These are phyloP conservation scores for Fusarium luffae DNA, from an alignment of 2,329 filamentous ascomycete species.

Conservation along the genomic window DNA sequence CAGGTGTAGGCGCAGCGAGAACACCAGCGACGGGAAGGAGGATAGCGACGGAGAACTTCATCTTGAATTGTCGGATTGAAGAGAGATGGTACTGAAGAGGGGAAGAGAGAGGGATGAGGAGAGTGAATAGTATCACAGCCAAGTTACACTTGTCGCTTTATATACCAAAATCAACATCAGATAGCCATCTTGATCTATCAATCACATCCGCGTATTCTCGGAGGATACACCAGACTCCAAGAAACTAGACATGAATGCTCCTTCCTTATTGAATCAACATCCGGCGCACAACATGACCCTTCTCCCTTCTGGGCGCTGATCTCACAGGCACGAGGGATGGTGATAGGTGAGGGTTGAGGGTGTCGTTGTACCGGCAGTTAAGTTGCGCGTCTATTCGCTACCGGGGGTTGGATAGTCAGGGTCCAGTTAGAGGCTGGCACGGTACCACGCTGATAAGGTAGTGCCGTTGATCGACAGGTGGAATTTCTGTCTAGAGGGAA, in stretches of 20 bases:
- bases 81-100: no score
- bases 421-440: conserved; percentile 31
- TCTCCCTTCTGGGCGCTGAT: conserved; percentile 31
- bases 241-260: conserved; percentile 9
- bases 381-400: conserved; percentile 8
- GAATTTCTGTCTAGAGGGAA: background rate
- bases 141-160: conserved; percentile 22
- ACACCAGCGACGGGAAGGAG: conserved; percentile 44
- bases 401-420: conserved; percentile 9
- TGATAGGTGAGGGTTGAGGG: conserved; percentile 27
- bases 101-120: background rate
- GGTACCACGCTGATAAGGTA: conserved; percentile 33
- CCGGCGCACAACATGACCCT: conserved; percentile 15
- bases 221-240: background rate
- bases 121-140: background rate
- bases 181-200: conserved; percentile 4
- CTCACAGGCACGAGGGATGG: conserved; percentile 32
- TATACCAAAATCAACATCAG: conserved; percentile 19
- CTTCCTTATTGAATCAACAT: conserved; percentile 32
- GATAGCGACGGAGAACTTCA: conserved; percentile 48
- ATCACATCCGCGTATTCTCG: conserved; percentile 4
- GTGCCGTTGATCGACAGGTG: conserved; percentile 22
- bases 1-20: conserved; percentile 47
- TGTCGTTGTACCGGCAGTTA: conserved; percentile 4
- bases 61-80: conserved; percentile 30